A percentile compares a stretch with the other conserved stretches of the same genome.
phyloP scores from a whole-genome alignment of 2,329 filamentous ascomycete species.

The Cordyceps tenuipes region DNA sequence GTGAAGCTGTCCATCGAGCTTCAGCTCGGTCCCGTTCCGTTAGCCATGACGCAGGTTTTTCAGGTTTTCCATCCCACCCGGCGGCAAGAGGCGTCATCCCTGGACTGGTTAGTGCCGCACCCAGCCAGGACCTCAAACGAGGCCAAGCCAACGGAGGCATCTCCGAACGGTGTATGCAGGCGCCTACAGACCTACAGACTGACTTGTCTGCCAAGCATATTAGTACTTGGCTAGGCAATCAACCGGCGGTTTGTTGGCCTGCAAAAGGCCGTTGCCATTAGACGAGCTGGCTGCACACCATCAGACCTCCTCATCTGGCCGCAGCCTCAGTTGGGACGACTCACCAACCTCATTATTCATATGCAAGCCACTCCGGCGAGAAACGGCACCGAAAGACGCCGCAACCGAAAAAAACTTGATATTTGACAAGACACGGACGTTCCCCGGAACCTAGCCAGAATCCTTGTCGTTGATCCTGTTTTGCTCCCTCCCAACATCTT shows the following conservation, averaged over 20 bases:
- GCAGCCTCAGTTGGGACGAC: neutral
- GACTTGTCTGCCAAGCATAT: neutral
- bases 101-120: neutral
- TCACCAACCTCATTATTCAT: neutral
- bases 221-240: neutral
- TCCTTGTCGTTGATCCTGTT: neutral
- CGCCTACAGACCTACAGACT: too few relatives aligned
- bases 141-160: neutral
- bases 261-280: neutral
- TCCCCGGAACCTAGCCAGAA: neutral
- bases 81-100: slow-evolving; percentile 2
- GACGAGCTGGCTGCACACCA: neutral
- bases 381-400: neutral
- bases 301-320: neutral
- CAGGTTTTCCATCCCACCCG: neutral
- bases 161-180: neutral
- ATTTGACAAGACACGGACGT: neutral
- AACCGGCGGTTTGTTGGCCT: neutral
- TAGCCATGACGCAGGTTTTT: slow-evolving; percentile 1
- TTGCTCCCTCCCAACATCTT: neutral
- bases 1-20: neutral
- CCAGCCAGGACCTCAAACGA: too few relatives aligned
- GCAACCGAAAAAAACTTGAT: neutral
- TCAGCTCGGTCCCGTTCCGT: neutral
- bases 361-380: slow-evolving; percentile 11